phyloP scores from a whole-genome alignment of 2,329 filamentous ascomycete species.

The Penicillium occitanis region DNA sequence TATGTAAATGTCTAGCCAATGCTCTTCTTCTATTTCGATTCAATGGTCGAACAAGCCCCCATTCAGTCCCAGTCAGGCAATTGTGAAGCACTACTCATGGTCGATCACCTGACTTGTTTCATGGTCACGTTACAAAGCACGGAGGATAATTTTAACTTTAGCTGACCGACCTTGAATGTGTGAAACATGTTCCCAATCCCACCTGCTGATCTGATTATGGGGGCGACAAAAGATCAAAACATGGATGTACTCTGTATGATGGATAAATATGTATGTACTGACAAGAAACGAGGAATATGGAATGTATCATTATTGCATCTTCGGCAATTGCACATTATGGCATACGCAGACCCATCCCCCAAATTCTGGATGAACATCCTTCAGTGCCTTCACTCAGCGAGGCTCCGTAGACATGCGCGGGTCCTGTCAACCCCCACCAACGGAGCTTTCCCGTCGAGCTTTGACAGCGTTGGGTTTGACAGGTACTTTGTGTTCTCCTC shows the following conservation, averaged over 20 bases:
- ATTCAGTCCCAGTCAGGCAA: neutral
- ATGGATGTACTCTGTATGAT: neutral
- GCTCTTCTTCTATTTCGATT: neutral
- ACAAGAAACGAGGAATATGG: neutral
- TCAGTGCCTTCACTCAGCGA: too few relatives aligned
- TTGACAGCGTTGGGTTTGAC: neutral
- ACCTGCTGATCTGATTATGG: neutral
- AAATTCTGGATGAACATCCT: neutral
- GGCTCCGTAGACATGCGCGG: neutral
- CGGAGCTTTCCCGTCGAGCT: conserved; percentile 11
- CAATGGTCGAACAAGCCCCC: neutral
- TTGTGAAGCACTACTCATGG: neutral
- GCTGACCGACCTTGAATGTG: neutral
- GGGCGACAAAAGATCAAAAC: neutral
- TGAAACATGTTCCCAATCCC: neutral
- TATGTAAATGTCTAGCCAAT: neutral
- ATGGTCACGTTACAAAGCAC: neutral
- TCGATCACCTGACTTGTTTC: neutral
- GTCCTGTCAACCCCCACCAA: conserved; percentile 7
- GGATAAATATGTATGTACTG: neutral
- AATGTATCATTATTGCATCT: neutral
- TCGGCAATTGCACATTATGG: neutral
- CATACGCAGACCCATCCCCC: neutral
- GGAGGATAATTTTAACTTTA: neutral
- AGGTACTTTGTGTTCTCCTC: neutral